Conservation (phyloP, 2,329 filamentous ascomycete genomes). For the Trichoderma harzianum region DNA sequence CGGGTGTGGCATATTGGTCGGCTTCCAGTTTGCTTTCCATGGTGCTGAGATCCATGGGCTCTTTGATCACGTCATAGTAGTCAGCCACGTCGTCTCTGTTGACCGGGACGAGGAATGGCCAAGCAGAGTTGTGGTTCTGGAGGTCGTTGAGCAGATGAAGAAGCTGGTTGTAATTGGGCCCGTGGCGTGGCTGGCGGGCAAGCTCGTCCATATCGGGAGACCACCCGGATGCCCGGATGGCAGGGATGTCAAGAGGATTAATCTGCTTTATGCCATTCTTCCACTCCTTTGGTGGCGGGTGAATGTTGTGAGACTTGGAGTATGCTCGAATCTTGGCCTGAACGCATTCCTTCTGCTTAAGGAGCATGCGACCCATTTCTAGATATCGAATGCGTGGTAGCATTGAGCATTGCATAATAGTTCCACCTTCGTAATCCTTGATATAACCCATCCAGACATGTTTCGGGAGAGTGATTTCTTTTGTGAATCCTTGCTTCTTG, state of each 20-base stretch:
- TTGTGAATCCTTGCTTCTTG: conserved; percentile 98
- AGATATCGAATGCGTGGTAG: conserved; percentile 91
- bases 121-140: conserved; percentile 88
- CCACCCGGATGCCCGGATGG: conserved; percentile 91
- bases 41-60: conserved; percentile 93
- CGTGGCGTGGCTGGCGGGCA: conserved; percentile 88
- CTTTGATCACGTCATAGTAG: conserved; percentile 97
- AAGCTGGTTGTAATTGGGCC: conserved; percentile 93
- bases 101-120: conserved; percentile 93
- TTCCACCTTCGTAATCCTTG: conserved; percentile 98
- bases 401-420: conserved; percentile 99
- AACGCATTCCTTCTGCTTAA: conserved; percentile 95
- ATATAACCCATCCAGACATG: conserved; percentile 99
- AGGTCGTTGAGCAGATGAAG: conserved; percentile 90
- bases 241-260: conserved; percentile 80
- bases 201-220: conserved; percentile 97
- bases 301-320: conserved; percentile 82
- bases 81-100: conserved; percentile 96
- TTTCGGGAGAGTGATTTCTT: conserved; percentile 90
- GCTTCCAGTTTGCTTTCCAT: conserved; percentile 96
- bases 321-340: conserved; percentile 93
- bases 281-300: conserved; percentile 83
- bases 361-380: conserved; percentile 85
- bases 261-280: conserved; percentile 70
- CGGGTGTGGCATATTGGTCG: conserved; percentile 84